Evolutionary conservation across 192 early-diverging fungal genomes (phyloP), one percentile per base, ranked within the genome.

Genomic region (Coemansia sp.): DNA sequence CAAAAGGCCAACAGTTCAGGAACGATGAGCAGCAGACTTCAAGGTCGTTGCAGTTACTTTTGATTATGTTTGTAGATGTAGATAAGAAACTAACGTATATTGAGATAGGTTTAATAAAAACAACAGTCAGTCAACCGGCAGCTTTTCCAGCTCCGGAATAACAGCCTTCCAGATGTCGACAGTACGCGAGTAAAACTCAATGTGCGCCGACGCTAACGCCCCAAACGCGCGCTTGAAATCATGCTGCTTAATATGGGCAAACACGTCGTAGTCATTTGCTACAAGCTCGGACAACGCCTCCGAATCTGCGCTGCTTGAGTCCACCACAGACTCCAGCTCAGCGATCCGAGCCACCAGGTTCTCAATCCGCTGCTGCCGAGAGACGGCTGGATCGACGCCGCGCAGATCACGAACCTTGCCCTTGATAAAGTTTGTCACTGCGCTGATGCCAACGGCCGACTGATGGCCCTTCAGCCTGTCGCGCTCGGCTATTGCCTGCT

Each of bases 321-420:
- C 88, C 3, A 96, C 92, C 13, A 89, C 94, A 9, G 89, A 81
- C 74, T 90, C 75, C 33, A 98, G 85, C 92, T 98, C 80, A 41
- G 57, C 59, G 41, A 96, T 91, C 69, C 82, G 89, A 14, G 71
- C 64, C 9, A 90, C 86, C 22, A 98, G 79, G 62, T 84, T 91
- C 42, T 84, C 85, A 35, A 98, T 76, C 59, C 89, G 90, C 41
- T 92, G 88, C 79, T 92, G 89, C 62, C 90, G 84, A 49, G 90
- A 89, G 46, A 85, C 83, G 50, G 94, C 92, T 46, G 88, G 87
- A 67, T 97, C 90, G 9, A 95, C 88, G 32, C 94, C 93, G 61
- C 91, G 85, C 63, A 97, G 85, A 61, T 97, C 92, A 52, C 95
- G 89, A 46, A 92, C 85, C 67, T 95, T 96, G 75, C 92, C 93